phyloP scores from a whole-genome alignment of 345 rosid species.

The Ceriops tagal region DNA sequence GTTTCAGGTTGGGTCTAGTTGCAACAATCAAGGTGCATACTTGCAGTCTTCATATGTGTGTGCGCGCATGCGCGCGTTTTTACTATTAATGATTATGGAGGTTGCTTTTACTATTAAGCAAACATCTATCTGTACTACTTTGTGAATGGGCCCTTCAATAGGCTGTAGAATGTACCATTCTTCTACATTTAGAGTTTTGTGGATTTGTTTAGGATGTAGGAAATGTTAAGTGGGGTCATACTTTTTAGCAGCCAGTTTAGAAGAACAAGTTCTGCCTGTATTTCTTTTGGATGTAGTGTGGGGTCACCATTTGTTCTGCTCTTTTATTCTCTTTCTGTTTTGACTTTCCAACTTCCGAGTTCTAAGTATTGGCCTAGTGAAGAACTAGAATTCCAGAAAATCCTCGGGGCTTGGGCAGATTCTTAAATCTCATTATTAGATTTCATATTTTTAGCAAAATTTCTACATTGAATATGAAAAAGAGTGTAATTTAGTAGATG shows the following conservation, averaged over 20 bases:
- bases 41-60: background rate
- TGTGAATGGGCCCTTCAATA: background rate
- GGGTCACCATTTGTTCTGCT: no score
- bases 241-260: background rate
- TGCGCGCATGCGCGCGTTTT: background rate
- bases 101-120: background rate
- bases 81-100: background rate
- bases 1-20: constrained; percentile 94
- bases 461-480: no score
- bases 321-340: no score
- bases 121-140: background rate
- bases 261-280: no score
- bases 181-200: background rate
- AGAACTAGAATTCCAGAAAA: background rate
- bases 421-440: no score
- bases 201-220: background rate
- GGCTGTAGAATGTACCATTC: background rate
- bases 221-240: background rate
- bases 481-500: no score
- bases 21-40: constrained; percentile 84
- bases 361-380: background rate
- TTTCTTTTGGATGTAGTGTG: no score
- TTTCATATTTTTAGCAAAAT: no score
- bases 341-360: background rate
- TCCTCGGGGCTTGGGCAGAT: no score